Evolutionary conservation across 1,284 basidiomycete genomes (phyloP), one percentile per base, ranked within the genome.

Genomic region (Neotropicomus parvogracilis): DNA sequence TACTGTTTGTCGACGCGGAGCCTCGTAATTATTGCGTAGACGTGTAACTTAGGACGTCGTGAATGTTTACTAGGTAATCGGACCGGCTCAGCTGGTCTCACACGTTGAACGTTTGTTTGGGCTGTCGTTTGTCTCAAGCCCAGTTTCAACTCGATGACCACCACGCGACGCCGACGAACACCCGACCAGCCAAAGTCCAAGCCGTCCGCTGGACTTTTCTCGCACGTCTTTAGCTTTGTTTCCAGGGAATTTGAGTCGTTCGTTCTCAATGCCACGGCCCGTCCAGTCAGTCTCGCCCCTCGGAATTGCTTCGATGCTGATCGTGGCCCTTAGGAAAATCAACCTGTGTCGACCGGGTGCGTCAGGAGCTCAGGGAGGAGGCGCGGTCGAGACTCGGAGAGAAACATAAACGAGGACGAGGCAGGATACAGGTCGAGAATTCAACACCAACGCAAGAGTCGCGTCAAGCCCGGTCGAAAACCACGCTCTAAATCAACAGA

Each of bases 201-300:
- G 38, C 17, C 32, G 33, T 42, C 51, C n/a, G 14, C 7, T 10
- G 77, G 83, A 46, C 58, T 88, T 11, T 59, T 88, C 34, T 79
- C 82, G 6, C 79, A 78, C 53, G 81, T 88, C 7, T 73, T 88
- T 57, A 75, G 67, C 60, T 85, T 81, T 60, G 77, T 88, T 4
- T 78, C 85, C n/a, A 71, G 78, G 38, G 85, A 88, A 63, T 59
- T 88, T 26, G 80, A 80, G 40, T 81, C 81, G 13, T 88, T 88
- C 63, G 74, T 88, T 16, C 67, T 75, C 32, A 81, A 72, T 57
- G 86, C 85, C 43, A 79, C 80, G 4, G 48, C 83, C 3, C 68
- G 69, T 29, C 44, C 46, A 51, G 56, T 58, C 56, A 54, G 62
- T 59, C 40, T n/a, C n/a, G 4, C 24, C 24, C 24, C 24, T 38